phyloP scores from a whole-genome alignment of 148 eudicot genomes.

The Heliosperma pusillum region DNA sequence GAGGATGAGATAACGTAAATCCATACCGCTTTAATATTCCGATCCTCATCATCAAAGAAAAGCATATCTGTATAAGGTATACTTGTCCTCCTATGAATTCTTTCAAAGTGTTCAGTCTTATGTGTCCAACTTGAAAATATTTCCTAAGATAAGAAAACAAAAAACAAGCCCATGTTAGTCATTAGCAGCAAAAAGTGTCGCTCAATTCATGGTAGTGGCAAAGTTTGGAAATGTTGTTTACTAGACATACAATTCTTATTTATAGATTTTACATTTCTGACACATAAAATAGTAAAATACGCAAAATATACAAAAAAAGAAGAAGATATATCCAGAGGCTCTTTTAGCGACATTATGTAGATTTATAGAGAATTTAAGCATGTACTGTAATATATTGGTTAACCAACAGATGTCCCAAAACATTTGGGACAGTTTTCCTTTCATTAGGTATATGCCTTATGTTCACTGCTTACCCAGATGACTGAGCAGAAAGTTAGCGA shows the following conservation, averaged over 20 bases:
- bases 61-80: slow-evolving; percentile 86
- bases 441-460: background rate
- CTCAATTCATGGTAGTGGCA: background rate
- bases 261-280: too few species aligned
- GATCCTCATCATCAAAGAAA: slow-evolving; percentile 89
- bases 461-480: slow-evolving; percentile 1
- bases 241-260: too few species aligned
- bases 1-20: slow-evolving; percentile 7
- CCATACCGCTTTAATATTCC: slow-evolving; percentile 72
- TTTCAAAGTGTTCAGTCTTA: slow-evolving; percentile 95
- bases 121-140: slow-evolving; percentile 93
- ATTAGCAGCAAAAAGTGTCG: background rate
- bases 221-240: too few species aligned
- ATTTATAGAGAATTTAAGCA: background rate
- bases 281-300: too few species aligned
- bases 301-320: too few species aligned
- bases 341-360: too few species aligned
- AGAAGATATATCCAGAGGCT: too few species aligned
- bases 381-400: background rate
- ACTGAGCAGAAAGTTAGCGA: background rate
- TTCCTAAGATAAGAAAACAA: slow-evolving; percentile 45
- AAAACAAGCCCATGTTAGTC: background rate
- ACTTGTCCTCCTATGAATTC: slow-evolving; percentile 63
- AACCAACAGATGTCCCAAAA: background rate
- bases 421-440: background rate